Evolutionary conservation across 2,329 filamentous ascomycete species (phyloP).

Genomic region (Diaporthe sp.): DNA sequence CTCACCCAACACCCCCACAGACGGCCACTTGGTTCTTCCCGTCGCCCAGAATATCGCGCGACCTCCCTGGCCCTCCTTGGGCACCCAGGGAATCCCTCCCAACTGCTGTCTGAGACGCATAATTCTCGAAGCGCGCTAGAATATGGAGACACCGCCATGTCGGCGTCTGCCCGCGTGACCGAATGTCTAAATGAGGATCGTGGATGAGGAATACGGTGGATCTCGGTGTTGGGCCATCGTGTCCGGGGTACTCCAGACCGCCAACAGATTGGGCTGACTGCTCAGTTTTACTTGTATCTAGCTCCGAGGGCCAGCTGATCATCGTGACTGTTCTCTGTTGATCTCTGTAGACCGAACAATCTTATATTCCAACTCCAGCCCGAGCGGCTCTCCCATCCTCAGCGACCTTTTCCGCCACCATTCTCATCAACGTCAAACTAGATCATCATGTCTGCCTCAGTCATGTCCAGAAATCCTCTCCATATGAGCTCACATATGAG

Average conservation of each 20-base stretch:
- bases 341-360: neutral
- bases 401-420: neutral
- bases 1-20: conserved; percentile 23
- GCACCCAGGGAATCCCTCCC: neutral
- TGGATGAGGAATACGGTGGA: conserved; percentile 17
- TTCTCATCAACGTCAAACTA: neutral
- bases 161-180: conserved; percentile 30
- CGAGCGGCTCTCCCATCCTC: neutral
- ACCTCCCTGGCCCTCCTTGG: neutral
- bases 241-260: conserved; percentile 27
- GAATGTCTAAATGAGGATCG: conserved; percentile 26
- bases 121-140: conserved; percentile 28
- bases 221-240: conserved; percentile 20
- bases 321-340: conserved; percentile 5
- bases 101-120: conserved; percentile 25
- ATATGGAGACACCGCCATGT: conserved; percentile 33
- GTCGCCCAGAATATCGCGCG: conserved; percentile 21
- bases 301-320: neutral
- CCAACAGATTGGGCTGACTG: conserved; percentile 2
- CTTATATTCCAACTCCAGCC: conserved; percentile 19
- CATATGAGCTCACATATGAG: conserved; percentile 8
- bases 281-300: neutral
- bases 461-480: conserved; percentile 16
- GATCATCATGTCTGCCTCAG: conserved; percentile 10
- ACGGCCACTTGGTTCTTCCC: conserved; percentile 29